Conservation (phyloP, 441 rosid species). For the Pelargonium citronellum region DNA sequence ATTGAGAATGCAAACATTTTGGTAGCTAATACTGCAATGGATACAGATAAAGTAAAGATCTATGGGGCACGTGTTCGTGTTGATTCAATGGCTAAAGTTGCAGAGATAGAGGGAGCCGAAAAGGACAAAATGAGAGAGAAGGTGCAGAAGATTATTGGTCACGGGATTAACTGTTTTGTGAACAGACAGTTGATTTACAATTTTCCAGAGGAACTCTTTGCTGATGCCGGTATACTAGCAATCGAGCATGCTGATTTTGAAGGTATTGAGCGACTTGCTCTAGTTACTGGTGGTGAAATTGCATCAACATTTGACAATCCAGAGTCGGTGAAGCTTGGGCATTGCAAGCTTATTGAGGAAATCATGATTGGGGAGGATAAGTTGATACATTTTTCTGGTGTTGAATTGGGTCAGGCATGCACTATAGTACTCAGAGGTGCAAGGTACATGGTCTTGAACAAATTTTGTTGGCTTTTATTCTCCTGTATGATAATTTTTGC, state of each 20-base stretch:
- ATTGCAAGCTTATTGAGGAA: constrained; percentile 91
- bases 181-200: constrained; percentile 96
- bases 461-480: not conserved
- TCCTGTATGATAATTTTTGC: not conserved
- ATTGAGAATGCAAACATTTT: constrained; percentile 91
- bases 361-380: constrained; percentile 99
- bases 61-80: constrained; percentile 99
- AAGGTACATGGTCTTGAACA: constrained; percentile 41
- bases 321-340: constrained; percentile 95
- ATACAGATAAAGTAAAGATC: constrained; percentile 94
- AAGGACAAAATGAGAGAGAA: constrained; percentile 96
- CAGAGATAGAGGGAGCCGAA: constrained; percentile 95
- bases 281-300: constrained; percentile 95
- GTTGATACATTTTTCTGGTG: constrained; percentile 93
- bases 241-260: constrained; percentile 99
- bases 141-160: constrained; percentile 84
- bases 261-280: constrained; percentile 88
- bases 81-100: constrained; percentile 92
- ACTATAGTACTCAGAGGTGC: constrained; percentile 91
- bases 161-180: constrained; percentile 92
- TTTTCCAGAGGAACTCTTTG: constrained; percentile 95
- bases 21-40: constrained; percentile 99
- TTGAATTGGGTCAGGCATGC: constrained; percentile 95
- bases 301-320: constrained; percentile 99
- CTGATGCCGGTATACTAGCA: constrained; percentile 93